Evolutionary conservation across 805 yeast species (phyloP), one percentile per base, ranked within the genome.

Genomic region (Saccharomyces paradoxus): DNA sequence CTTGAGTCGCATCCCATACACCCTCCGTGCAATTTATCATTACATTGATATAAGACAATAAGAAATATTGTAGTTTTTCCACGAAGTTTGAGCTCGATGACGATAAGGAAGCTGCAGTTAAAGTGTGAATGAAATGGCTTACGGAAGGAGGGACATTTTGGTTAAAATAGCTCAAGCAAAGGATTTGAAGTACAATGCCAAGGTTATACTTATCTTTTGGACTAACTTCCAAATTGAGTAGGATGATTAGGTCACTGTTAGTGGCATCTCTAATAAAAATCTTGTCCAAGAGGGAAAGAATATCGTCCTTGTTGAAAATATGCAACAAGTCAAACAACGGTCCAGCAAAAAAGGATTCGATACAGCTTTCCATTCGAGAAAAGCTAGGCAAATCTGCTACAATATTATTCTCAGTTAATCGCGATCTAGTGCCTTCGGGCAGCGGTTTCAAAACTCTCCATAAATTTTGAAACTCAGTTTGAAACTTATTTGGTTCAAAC

Each of bases 21-120:
- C 64, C 63, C 27, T 55, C 58, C 30, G 49, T 49, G 3, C 58
- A 55, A 22, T 55, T 48, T 48, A 51, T 53, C 4, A 58, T 50
- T 47, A 58, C 55, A 50, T 55, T 56, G 26, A 68, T 49, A 44
- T 58, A 61, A 26, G 58, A 56, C 12, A 69, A 52, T 24, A 66
- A 51, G 8, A 67, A 48, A 52, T 64, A 69, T 37, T 70, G 73
- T 0, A 65, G 61, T 48, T 63, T 60, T 41, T 69, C 72, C 8
- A 68, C 50, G 32, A 53, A 63, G 57, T 56, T 63, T 12, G 60
- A 54, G 41, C 62, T 63, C 21, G 59, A 37, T 7, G 44, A 37
- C 17, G 44, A 37, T 12, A 3, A 4, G 37, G 44, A 37, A 7
- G 44, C 24, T 10, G 24, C 44, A 37, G 13, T 37, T 37, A 37